Conservation (phyloP, 2,329 filamentous ascomycete species). For the Tolypocladium ovalisporum region DNA sequence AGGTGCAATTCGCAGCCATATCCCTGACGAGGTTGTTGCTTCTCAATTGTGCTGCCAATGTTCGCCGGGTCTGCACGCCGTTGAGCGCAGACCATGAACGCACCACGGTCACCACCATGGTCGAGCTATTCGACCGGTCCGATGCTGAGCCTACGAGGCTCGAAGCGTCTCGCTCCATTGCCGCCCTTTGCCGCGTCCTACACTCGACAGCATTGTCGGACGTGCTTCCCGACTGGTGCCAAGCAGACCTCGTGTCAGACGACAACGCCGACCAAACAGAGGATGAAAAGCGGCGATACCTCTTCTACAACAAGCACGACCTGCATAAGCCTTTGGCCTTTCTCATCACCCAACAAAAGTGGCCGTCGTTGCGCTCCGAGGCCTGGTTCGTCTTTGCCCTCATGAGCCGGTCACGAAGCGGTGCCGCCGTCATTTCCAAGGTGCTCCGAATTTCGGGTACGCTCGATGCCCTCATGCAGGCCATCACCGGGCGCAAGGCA, state of each 20-base stretch:
- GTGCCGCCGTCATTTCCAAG: conserved; percentile 32
- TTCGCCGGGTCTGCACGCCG: conserved; percentile 33
- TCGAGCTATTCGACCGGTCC: conserved; percentile 24
- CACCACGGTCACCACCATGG: conserved; percentile 24
- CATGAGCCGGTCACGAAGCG: conserved; percentile 41
- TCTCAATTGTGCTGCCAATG: conserved; percentile 40
- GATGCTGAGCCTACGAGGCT: conserved; percentile 43
- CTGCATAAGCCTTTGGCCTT: conserved; percentile 34
- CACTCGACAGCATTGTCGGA: conserved; percentile 28
- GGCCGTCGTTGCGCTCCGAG: conserved; percentile 48
- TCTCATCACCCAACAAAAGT: conserved; percentile 46
- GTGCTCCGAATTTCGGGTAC: conserved; percentile 31
- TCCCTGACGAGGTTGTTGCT: conserved; percentile 47
- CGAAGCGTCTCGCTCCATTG: conserved; percentile 45
- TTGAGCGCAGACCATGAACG: conserved; percentile 21
- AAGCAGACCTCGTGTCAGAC: background rate
- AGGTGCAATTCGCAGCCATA: conserved; percentile 49
- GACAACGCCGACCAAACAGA: conserved; percentile 2
- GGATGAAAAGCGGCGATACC: conserved; percentile 9
- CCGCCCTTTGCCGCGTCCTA: conserved; percentile 41
- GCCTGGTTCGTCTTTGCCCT: conserved; percentile 52
- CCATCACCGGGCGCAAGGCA: conserved; percentile 34
- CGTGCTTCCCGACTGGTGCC: conserved; percentile 21
- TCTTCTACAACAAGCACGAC: conserved; percentile 36
- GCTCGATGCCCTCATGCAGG: conserved; percentile 31